Percentiles rank a stretch among this genome's conserved stretches.
Evolutionary conservation across 495 filamentous ascomycete species (phyloP).

Genomic region (Cudoniella acicularis): DNA sequence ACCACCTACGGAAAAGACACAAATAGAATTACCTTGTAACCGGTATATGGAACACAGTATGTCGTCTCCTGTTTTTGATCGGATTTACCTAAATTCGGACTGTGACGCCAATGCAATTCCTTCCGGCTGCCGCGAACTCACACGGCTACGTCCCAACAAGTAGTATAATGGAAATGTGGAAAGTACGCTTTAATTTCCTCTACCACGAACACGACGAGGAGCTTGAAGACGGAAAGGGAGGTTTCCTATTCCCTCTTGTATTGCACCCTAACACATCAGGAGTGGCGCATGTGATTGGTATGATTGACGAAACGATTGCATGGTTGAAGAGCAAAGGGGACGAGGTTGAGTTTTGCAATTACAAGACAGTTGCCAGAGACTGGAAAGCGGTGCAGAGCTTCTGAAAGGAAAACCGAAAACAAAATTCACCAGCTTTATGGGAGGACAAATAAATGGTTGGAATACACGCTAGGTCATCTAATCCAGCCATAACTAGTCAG

Average conservation of each 20-base stretch:
- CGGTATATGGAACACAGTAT: constrained; percentile 53
- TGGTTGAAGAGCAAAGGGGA: constrained; percentile 48
- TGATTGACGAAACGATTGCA: constrained; percentile 51
- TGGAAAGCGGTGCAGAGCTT: constrained; percentile 30
- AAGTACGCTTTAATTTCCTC: constrained; percentile 56
- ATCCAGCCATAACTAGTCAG: no score
- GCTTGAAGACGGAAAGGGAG: constrained; percentile 8
- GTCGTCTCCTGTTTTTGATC: neutral
- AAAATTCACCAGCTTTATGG: no score
- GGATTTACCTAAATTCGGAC: neutral
- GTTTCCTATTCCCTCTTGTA: constrained; percentile 59
- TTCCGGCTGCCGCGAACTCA: constrained; percentile 46
- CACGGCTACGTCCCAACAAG: constrained; percentile 56
- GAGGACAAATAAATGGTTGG: no score
- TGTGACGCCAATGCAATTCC: constrained; percentile 54
- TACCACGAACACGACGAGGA: constrained; percentile 52
- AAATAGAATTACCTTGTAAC: constrained; percentile 53
- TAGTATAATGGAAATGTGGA: constrained; percentile 55
- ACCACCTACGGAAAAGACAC: constrained; percentile 9
- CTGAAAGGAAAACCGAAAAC: no score
- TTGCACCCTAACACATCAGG: constrained; percentile 60
- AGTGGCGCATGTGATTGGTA: constrained; percentile 52
- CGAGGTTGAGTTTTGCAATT: constrained; percentile 47
- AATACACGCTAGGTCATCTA: no score
- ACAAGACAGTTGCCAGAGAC: constrained; percentile 36